Percentiles rank a stretch among this genome's conserved stretches.
These are phyloP conservation scores for Chiua virens DNA, from an alignment of 768 basidiomycete species.

Conservation along the genomic window DNA sequence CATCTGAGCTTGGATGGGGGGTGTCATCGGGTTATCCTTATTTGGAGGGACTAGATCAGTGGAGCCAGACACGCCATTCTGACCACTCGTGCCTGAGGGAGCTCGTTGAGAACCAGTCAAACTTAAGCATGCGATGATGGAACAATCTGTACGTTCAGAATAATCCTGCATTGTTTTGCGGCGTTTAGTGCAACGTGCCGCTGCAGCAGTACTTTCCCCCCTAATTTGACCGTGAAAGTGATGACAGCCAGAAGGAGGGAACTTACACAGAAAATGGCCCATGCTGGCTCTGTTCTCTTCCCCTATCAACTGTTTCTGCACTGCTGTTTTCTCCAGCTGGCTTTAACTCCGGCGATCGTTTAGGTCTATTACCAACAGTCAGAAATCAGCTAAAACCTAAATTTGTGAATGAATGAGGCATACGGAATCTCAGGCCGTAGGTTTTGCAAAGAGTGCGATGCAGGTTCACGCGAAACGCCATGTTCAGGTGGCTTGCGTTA, in stretches of 20 bases:
- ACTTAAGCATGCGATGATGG: neutral
- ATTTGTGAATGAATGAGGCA: neutral
- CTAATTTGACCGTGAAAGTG: neutral
- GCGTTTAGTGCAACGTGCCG: conserved; percentile 4
- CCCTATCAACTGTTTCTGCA: neutral
- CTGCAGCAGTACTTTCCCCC: neutral
- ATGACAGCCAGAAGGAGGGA: neutral
- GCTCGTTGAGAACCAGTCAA: neutral
- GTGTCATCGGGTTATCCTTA: neutral
- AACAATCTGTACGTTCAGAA: neutral
- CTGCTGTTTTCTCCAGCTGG: too few relatives aligned
- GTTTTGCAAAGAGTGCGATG: neutral
- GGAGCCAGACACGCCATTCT: conserved; percentile 10
- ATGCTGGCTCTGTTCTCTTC: neutral
- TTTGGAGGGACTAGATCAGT: conserved; percentile 4
- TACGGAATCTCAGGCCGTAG: conserved; percentile 4
- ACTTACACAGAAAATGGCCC: conserved; percentile 15
- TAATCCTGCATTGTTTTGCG: neutral
- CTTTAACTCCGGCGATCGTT: neutral
- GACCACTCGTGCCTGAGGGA: neutral
- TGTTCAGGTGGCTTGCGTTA: neutral
- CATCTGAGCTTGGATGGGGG: neutral
- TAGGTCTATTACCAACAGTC: conserved; percentile 6
- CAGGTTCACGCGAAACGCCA: neutral
- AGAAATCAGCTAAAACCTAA: neutral